Evolutionary conservation across 1,139 yeast species (phyloP).

Genomic region (Candida frijolesensis): DNA sequence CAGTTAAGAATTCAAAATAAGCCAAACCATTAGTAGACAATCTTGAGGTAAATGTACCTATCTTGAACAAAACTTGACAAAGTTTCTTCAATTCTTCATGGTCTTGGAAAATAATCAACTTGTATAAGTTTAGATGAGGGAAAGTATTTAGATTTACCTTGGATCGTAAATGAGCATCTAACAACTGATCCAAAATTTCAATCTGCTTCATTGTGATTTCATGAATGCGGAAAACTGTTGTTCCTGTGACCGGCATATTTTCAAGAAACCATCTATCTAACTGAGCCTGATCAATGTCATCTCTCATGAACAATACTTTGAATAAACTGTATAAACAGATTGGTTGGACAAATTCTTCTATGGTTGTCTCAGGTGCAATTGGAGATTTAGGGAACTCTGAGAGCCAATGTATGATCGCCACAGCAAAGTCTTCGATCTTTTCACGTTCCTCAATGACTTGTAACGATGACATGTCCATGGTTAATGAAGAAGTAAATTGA

Average conservation of each 20-base stretch:
- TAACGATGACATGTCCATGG: background rate
- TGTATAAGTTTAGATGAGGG: slow-evolving; percentile 16
- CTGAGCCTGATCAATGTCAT: slow-evolving; percentile 16
- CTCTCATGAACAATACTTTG: slow-evolving; percentile 17
- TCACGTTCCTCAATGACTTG: background rate
- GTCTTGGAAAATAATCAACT: slow-evolving; percentile 21
- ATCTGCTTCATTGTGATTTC: slow-evolving; percentile 16
- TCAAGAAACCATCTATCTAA: slow-evolving; percentile 3
- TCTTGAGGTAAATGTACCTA: slow-evolving; percentile 26
- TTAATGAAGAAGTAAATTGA: background rate
- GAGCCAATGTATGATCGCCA: slow-evolving; percentile 27
- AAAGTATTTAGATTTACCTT: slow-evolving; percentile 4
- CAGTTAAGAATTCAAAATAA: slow-evolving; percentile 20
- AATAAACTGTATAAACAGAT: slow-evolving; percentile 17
- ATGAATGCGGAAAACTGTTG: slow-evolving; percentile 7
- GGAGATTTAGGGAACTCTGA: slow-evolving; percentile 27
- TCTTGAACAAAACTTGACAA: slow-evolving; percentile 21
- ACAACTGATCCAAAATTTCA: slow-evolving; percentile 14
- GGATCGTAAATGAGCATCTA: slow-evolving; percentile 17
- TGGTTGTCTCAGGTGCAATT: slow-evolving; percentile 11
- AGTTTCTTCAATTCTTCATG: slow-evolving; percentile 18
- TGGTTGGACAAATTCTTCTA: slow-evolving; percentile 20
- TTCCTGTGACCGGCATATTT: slow-evolving; percentile 6
- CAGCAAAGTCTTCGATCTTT: slow-evolving; percentile 4
- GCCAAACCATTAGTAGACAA: slow-evolving; percentile 24